Base-by-base conservation (phyloP, 164 flowering plant genomes). In the Stephania cephalantha region DNA sequence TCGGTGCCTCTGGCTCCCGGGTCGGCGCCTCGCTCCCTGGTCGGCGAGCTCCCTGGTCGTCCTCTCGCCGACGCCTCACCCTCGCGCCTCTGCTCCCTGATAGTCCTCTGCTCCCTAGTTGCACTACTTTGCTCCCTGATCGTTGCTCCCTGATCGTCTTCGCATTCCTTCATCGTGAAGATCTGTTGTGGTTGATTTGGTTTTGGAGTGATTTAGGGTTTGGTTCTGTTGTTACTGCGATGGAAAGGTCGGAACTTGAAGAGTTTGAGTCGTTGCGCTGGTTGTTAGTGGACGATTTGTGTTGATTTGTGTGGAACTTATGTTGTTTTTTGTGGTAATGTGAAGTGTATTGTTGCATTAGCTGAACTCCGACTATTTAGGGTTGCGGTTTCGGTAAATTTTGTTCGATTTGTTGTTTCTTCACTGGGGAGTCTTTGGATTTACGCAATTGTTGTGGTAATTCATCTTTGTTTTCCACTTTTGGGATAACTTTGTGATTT, bases 311-410 rank as follows among this genome's bases (percentile, higher is more conserved):
- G 17, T 20, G 7, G 50, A 2, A 31, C 18, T 67, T 50, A 68
- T 73, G 5, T 48, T 61, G 75, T 12, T 29, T 77, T 73, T 44
- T 25, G 66, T 55, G 46, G 44, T 15, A 61, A 22, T 50, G 67
- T 46, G 58, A 7, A 2, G 0, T 50, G 29, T 70, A 20, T 35
- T 69, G 20, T 9, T 35, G 11, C 46, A 48, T 70, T 46, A 8
- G 29, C 25, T n/a, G 72, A 1, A 6, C 11, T 53, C 8, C n/a
- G 22, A 30, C 10, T 25, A 18, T 9, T 61, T 61, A n/a, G 66
- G 66, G 25, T 61, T n/a, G 20, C 9, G 18, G 18, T 12, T n/a
- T 53, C 5, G 18, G 15, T 11, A 53, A 18, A 53, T 53, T 53
- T 53, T 53, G 18, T 53, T 12, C 17, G 18, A 11, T 53, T 53